These are phyloP conservation scores for Oryza meridionalis DNA, from an alignment of 176 grass and related monocot genomes.

Conservation along the genomic window DNA sequence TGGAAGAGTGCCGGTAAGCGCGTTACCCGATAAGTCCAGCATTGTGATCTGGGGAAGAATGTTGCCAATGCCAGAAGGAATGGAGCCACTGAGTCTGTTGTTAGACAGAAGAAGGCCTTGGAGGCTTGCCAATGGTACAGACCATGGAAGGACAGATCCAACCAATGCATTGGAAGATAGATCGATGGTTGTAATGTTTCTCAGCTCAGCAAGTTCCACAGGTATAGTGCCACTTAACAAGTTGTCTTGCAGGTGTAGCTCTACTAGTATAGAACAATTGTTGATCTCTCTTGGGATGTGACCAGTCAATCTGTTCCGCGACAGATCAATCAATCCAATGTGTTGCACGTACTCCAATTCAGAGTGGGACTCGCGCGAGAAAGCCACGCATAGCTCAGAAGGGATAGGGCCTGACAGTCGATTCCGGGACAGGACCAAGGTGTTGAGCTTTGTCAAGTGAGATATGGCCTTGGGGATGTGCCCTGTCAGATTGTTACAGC, in stretches of 20 bases:
- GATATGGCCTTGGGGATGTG: slow-evolving; percentile 60
- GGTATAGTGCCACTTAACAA: slow-evolving; percentile 68
- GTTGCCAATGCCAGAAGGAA: slow-evolving; percentile 57
- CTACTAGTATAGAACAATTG: slow-evolving; percentile 58
- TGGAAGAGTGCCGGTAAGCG: slow-evolving; percentile 58
- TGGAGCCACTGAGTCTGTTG: slow-evolving; percentile 64
- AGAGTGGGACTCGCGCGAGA: slow-evolving; percentile 42
- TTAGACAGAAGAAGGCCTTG: slow-evolving; percentile 80
- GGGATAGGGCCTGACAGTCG: slow-evolving; percentile 72
- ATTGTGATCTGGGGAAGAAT: slow-evolving; percentile 60
- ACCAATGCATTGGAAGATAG: slow-evolving; percentile 76
- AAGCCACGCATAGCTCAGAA: slow-evolving; percentile 65
- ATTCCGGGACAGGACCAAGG: slow-evolving; percentile 76
- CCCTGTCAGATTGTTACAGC: slow-evolving; percentile 64
- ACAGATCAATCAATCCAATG: slow-evolving; percentile 71
- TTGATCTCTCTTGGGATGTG: slow-evolving; percentile 62
- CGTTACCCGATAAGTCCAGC: slow-evolving; percentile 69
- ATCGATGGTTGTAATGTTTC: slow-evolving; percentile 58
- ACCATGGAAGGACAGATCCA: slow-evolving; percentile 55
- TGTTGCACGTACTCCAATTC: slow-evolving; percentile 68
- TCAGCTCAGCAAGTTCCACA: slow-evolving; percentile 67
- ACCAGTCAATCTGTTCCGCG: slow-evolving; percentile 64
- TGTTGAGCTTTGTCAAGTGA: slow-evolving; percentile 63
- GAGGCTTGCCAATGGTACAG: slow-evolving; percentile 41
- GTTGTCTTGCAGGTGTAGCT: slow-evolving; percentile 71